These are phyloP conservation scores for Aspergillus incahuasiensis DNA, from an alignment of 495 filamentous ascomycete species.

Conservation along the genomic window DNA sequence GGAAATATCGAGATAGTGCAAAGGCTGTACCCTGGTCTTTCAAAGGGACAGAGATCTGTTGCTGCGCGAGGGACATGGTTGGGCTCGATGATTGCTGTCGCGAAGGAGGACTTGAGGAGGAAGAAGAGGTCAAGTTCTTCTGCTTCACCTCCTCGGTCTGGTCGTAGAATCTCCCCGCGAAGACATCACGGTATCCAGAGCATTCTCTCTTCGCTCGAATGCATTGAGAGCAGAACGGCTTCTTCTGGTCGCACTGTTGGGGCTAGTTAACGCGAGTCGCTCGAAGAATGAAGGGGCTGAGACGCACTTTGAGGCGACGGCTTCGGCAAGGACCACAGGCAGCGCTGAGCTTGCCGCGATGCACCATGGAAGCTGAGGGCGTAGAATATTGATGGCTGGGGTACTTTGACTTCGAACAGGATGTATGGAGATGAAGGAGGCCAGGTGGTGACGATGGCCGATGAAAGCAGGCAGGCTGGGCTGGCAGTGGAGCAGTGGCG, in stretches of 20 bases:
- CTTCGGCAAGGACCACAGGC: constrained; percentile 20
- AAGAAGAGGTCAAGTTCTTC: constrained; percentile 10
- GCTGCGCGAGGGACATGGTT: neutral
- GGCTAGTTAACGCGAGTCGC: neutral
- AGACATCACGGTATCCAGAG: constrained; percentile 24
- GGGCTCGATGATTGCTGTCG: neutral
- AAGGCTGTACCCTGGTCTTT: constrained; percentile 6
- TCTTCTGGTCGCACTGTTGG: constrained; percentile 23
- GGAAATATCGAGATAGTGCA: constrained; percentile 6
- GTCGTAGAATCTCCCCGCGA: constrained; percentile 15
- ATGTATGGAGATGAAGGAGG: neutral
- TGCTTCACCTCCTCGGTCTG: constrained; percentile 14
- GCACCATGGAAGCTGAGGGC: constrained; percentile 16
- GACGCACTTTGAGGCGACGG: constrained; percentile 22
- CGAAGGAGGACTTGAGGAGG: neutral
- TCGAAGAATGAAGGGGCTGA: neutral
- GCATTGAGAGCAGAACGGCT: constrained; percentile 27
- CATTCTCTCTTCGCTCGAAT: constrained; percentile 23
- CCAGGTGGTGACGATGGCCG: neutral
- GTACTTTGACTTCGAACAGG: no score
- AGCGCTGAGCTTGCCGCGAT: constrained; percentile 21
- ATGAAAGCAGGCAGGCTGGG: no score
- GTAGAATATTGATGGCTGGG: neutral
- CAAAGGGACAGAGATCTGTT: neutral
- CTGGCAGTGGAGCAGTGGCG: no score